Evolutionary conservation across 2,329 filamentous ascomycete species (phyloP), one percentile per base, ranked within the genome.

Genomic region (Anthostomella pinea): DNA sequence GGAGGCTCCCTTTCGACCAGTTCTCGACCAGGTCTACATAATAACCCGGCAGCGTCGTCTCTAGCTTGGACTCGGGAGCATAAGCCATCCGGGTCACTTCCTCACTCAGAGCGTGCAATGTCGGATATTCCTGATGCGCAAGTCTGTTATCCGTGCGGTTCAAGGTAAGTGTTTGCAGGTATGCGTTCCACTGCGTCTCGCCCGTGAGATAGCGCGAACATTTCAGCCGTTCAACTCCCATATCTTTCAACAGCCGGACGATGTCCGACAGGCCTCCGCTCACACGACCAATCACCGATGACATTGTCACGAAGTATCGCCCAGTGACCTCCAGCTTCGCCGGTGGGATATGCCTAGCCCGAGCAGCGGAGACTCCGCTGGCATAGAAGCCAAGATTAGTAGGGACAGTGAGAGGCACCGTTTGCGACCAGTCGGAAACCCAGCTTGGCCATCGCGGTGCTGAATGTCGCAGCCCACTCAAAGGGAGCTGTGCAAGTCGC

Each of bases 401-500:
- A 11, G 16, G 21, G 18, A 21, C 3, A 11, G 40, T 38, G 14
- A 20, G 3, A 8, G 3, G 4, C 11, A 33, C 3, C 6, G 2
- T 2, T 1, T 19, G 24, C 8, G 41, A 38, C 46, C 43, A 49
- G 9, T 48, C 25, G 3, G 46, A 42, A n/a, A 49, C 11, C 43
- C 44, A 51, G 5, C 31, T 39, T 8, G 46, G 43, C 41, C 30
- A 41, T 6, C 15, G 15, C 28, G 15, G 17, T 15, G n/a, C n/a
- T n/a, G n/a, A n/a, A 17, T 29, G 15, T 23, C 26, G 24, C 10
- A 9, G 10, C 7, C 22, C 26, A 24, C 16, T 14, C n/a, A 24
- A 33, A 3, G 9, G n/a, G n/a, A 40, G 18, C 10, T 37, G 38
- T 8, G 18, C 20, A 25, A 41, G 25, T 25, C 38, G 24, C 13